These are phyloP conservation scores for Haematococcus lacustris DNA, from an alignment of 139 green algal genomes.

Conservation along the genomic window DNA sequence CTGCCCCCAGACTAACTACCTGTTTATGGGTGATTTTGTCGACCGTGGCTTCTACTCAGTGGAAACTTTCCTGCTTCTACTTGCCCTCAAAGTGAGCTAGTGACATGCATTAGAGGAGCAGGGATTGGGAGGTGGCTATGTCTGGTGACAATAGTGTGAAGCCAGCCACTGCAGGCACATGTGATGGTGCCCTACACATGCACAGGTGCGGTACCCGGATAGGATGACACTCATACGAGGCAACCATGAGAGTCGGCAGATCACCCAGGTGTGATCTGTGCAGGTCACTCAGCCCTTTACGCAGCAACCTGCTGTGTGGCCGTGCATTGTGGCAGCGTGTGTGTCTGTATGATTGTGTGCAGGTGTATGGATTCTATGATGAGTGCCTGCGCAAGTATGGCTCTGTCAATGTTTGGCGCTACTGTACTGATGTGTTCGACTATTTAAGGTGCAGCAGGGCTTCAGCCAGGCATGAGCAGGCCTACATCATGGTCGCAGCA, in stretches of 20 bases:
- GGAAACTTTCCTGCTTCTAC: slow-evolving; percentile 94
- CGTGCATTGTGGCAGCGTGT: no score
- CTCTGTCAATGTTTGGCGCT: slow-evolving; percentile 97
- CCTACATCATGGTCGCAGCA: no score
- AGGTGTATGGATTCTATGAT: slow-evolving; percentile 99
- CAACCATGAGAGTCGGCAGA: slow-evolving; percentile 97
- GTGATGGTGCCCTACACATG: no score
- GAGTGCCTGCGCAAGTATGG: slow-evolving; percentile 99
- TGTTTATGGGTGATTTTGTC: slow-evolving; percentile 99
- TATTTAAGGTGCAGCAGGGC: slow-evolving; percentile 72
- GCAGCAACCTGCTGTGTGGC: no score
- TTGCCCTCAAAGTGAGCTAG: slow-evolving; percentile 89
- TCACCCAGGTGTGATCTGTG: slow-evolving; percentile 84
- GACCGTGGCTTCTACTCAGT: slow-evolving; percentile 97
- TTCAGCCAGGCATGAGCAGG: no score
- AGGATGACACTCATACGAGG: slow-evolving; percentile 94
- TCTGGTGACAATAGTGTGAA: no score
- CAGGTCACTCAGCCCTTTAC: no score
- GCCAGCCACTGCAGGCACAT: no score
- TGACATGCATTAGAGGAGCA: no score
- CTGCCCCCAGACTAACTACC: slow-evolving; percentile 94
- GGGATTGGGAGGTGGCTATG: no score
- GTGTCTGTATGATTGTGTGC: no score
- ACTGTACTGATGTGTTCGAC: slow-evolving; percentile 99
- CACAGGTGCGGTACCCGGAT: slow-evolving; percentile 80